Evolutionary conservation across 2,329 filamentous ascomycete genomes (phyloP).

Genomic region (Trichoderma breve): DNA sequence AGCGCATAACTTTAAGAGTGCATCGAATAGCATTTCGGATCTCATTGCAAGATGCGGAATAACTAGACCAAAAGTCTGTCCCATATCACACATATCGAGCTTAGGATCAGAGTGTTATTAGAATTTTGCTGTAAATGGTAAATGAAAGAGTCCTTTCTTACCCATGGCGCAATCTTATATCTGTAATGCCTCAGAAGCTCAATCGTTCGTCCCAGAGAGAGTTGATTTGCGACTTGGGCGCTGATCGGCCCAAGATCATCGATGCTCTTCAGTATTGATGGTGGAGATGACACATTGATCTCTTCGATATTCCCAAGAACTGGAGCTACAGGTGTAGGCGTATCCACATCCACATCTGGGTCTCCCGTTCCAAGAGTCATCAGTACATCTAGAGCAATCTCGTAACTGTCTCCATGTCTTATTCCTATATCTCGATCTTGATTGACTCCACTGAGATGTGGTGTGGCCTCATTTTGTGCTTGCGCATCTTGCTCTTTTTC

Average conservation of each 20-base stretch:
- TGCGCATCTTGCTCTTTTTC: not conserved
- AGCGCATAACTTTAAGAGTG: not conserved
- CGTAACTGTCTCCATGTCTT: not conserved
- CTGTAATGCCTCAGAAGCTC: conserved; percentile 12
- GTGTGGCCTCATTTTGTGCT: not conserved
- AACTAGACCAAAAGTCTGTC: not conserved
- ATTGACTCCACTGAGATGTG: not conserved
- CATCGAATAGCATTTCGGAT: not conserved
- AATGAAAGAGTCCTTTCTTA: not conserved
- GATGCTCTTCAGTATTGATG: not conserved
- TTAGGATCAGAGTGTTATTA: not conserved
- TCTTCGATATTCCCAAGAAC: not conserved
- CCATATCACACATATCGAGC: conserved; percentile 2
- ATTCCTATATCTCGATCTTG: not conserved
- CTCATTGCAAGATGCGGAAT: conserved; percentile 7
- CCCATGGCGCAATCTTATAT: conserved; percentile 9
- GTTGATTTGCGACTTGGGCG: not conserved
- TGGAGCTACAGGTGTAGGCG: not conserved
- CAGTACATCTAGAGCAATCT: not conserved
- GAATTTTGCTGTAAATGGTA: not conserved
- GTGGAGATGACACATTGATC: not conserved
- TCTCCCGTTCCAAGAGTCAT: conserved; percentile 4
- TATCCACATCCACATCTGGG: not conserved
- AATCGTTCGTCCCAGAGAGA: not conserved
- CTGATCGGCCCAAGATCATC: not conserved